These are phyloP conservation scores for Pleurotus eryngii DNA, from an alignment of 768 basidiomycete genomes.

Conservation along the genomic window DNA sequence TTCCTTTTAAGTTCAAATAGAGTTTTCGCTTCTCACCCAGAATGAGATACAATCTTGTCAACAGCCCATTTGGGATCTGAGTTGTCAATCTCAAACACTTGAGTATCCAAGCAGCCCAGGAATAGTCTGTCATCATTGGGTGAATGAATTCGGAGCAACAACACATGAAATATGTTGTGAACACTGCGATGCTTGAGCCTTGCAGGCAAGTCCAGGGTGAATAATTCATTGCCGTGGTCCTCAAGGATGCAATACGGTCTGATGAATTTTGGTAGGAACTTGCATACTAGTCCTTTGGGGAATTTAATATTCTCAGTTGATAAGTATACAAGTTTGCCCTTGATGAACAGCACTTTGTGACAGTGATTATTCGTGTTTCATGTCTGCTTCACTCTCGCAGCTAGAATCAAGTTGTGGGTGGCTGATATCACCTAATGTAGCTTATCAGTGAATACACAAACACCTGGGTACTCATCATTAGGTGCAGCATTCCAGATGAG, in stretches of 20 bases:
- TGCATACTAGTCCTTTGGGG: constrained; percentile 21
- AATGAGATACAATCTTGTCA: too few relatives aligned
- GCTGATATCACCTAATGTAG: constrained; percentile 13
- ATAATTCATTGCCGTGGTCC: background rate
- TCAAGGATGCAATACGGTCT: constrained; percentile 17
- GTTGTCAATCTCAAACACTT: too few relatives aligned
- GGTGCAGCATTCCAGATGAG: too few relatives aligned
- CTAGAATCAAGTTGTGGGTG: constrained; percentile 27
- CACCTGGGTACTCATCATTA: constrained; percentile 14
- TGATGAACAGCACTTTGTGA: background rate
- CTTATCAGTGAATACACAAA: constrained; percentile 17
- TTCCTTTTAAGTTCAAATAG: too few relatives aligned
- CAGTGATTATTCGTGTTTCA: constrained; percentile 3
- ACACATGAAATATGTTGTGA: too few relatives aligned
- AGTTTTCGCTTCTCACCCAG: too few relatives aligned
- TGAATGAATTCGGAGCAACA: too few relatives aligned
- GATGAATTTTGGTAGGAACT: constrained; percentile 29
- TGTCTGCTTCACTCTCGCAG: background rate
- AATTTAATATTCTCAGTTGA: constrained; percentile 23
- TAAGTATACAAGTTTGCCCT: constrained; percentile 10
- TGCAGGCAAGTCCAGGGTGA: too few relatives aligned
- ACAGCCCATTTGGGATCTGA: too few relatives aligned
- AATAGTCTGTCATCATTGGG: too few relatives aligned
- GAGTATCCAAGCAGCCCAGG: too few relatives aligned
- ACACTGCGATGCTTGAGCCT: too few relatives aligned